These are phyloP conservation scores for Colletotrichum sp. DNA, from an alignment of 2,329 filamentous ascomycete species.

Conservation along the genomic window DNA sequence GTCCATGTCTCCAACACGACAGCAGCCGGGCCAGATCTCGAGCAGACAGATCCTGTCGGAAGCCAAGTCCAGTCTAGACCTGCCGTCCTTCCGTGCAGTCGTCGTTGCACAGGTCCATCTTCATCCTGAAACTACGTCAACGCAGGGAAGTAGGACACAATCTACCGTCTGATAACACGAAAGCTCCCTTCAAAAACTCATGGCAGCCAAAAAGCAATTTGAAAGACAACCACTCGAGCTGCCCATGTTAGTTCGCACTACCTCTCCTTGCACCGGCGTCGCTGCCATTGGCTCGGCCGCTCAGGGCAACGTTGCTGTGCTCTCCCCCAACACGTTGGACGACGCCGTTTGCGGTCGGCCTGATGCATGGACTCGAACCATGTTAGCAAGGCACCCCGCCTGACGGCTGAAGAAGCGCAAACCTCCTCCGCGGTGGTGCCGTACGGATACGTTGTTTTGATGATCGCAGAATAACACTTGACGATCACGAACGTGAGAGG, in stretches of 20 bases:
- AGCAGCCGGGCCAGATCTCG: neutral
- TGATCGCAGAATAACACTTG: neutral
- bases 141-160: conserved; percentile 1
- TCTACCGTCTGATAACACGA: neutral
- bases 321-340: neutral
- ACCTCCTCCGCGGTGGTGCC: neutral
- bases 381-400: neutral
- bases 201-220: neutral
- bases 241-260: neutral
- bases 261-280: neutral
- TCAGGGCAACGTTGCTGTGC: neutral
- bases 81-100: neutral
- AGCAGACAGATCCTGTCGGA: neutral
- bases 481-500: neutral
- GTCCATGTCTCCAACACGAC: neutral
- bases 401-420: neutral
- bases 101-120: neutral
- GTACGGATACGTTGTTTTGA: neutral
- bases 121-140: conserved; percentile 3
- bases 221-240: neutral
- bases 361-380: neutral
- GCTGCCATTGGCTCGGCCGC: neutral
- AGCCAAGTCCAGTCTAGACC: neutral
- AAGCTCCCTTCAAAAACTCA: conserved; percentile 8
- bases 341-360: neutral